These are phyloP conservation scores for Aspergillus saccharolyticus DNA, from an alignment of 495 filamentous ascomycete genomes.

Conservation along the genomic window DNA sequence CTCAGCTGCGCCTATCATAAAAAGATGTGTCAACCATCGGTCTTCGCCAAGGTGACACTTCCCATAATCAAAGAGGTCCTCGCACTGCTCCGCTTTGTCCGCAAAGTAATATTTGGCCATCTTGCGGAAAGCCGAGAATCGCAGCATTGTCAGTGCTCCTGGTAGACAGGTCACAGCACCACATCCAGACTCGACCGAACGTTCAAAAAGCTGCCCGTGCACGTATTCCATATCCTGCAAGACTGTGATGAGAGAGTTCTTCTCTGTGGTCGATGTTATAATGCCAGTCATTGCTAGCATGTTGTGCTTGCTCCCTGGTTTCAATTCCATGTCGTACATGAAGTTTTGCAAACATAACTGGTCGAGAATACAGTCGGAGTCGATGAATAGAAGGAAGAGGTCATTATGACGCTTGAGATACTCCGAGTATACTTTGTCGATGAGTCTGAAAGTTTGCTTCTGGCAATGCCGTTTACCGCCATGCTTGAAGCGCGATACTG, in stretches of 20 bases:
- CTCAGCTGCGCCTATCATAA: constrained; percentile 95
- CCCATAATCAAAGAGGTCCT: constrained; percentile 93
- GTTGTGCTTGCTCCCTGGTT: constrained; percentile 84
- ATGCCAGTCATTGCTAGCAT: constrained; percentile 99
- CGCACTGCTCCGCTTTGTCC: constrained; percentile 92
- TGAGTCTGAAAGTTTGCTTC: constrained; percentile 89
- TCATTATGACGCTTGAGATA: constrained; percentile 89
- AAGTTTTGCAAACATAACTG: constrained; percentile 93
- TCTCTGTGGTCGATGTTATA: constrained; percentile 90
- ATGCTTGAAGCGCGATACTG: constrained; percentile 88
- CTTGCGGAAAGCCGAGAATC: constrained; percentile 91
- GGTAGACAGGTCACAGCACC: constrained; percentile 94
- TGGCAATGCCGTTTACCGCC: constrained; percentile 94
- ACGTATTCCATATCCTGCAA: constrained; percentile 98
- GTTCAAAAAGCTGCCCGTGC: constrained; percentile 94
- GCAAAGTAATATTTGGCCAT: constrained; percentile 99
- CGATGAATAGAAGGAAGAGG: constrained; percentile 94
- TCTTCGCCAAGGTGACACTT: constrained; percentile 97
- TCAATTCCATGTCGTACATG: constrained; percentile 98
- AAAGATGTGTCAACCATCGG: constrained; percentile 94
- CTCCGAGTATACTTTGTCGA: constrained; percentile 86
- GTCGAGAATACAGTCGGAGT: constrained; percentile 96
- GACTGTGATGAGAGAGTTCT: constrained; percentile 83
- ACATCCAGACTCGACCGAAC: constrained; percentile 92
- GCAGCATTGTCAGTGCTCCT: constrained; percentile 88